Conservation (phyloP, 2,329 filamentous ascomycete species). For the Stachybotrys chartarum region DNA sequence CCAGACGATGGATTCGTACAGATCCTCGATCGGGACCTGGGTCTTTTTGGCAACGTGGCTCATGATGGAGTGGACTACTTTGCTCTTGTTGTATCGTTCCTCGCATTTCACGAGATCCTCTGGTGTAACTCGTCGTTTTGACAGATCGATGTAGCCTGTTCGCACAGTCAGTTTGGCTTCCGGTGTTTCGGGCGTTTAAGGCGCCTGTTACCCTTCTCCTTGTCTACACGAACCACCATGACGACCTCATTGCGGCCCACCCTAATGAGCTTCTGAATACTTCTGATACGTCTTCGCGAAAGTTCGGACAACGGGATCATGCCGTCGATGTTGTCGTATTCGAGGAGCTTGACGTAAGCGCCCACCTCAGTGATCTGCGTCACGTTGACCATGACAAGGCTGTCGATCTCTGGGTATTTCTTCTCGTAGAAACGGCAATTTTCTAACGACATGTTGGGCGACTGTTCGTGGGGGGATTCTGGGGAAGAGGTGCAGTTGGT, state of each 20-base stretch:
- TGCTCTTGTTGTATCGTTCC: constrained; percentile 99
- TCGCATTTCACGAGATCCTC: constrained; percentile 99
- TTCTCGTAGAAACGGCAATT: constrained; percentile 98
- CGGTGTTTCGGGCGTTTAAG: neutral
- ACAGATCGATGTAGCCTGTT: constrained; percentile 86
- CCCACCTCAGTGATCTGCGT: constrained; percentile 99
- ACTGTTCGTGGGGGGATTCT: constrained; percentile 12
- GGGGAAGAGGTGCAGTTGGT: constrained; percentile 22
- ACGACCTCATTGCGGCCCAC: constrained; percentile 98
- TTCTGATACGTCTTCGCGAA: constrained; percentile 94
- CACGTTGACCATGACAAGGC: constrained; percentile 99
- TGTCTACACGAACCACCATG: constrained; percentile 96
- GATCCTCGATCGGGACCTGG: constrained; percentile 81
- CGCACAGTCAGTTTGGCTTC: constrained; percentile 13
- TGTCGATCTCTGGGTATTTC: constrained; percentile 92
- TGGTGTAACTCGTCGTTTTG: constrained; percentile 93
- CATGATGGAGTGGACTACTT: constrained; percentile 99
- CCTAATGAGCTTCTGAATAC: constrained; percentile 97
- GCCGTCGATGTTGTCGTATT: constrained; percentile 99
- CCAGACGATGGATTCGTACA: constrained; percentile 95
- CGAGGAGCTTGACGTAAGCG: constrained; percentile 97
- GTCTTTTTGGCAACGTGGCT: constrained; percentile 98
- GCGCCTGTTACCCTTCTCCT: constrained; percentile 73
- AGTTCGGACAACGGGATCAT: constrained; percentile 99
- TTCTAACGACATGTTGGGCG: constrained; percentile 80